Base-by-base conservation (phyloP, 2,329 filamentous ascomycete species). In the Monilinia fructicola region DNA sequence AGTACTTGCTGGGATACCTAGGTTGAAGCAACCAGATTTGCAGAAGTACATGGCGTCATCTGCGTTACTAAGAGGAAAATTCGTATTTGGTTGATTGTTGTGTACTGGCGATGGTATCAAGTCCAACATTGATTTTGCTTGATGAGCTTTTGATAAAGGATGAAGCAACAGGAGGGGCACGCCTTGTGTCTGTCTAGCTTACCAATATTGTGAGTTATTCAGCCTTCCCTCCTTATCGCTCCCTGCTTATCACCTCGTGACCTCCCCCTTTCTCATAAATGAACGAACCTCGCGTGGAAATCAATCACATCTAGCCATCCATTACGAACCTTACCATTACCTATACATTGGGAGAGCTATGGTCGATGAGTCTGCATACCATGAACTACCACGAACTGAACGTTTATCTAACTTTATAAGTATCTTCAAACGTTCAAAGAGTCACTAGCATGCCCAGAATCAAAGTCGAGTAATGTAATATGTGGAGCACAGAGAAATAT, bases 21-120 rank as follows among this genome's bases (percentile, higher is more conserved):
- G 52, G 52, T 42, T 42, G 52, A 35, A 42, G 55, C 54, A 60
- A 60, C 56, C 54, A 65, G n/a, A 59, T 40, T 44, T 10, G 26
- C 64, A 38, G 26, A n/a, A 38, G 23, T 40, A 61, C 64, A 61
- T 65, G 52, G 54, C 38, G 21, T 9, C 44, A 35, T 54, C 31
- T 50, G 42, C 26, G 23, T 42, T 42, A 23, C 3, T 28, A 42
- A 23, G 14, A 7, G 28, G 11, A 46, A n/a, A 46, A 16, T 40
- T 3, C n/a, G 4, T 46, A 9, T 21, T 21, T n/a, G 18, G 10
- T 3, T 26, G 1, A 5, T 23, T 50, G 21, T 38, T 38, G 42
- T n/a, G 26, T 28, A 16, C 23, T 59, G 28, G 14, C 38, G 23
- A 26, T 50, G 3, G 16, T 18, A 38, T 7, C 12, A 50, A 38